Base-by-base conservation (phyloP, 169 alveolate species). In the Eimeria maxima region DNA sequence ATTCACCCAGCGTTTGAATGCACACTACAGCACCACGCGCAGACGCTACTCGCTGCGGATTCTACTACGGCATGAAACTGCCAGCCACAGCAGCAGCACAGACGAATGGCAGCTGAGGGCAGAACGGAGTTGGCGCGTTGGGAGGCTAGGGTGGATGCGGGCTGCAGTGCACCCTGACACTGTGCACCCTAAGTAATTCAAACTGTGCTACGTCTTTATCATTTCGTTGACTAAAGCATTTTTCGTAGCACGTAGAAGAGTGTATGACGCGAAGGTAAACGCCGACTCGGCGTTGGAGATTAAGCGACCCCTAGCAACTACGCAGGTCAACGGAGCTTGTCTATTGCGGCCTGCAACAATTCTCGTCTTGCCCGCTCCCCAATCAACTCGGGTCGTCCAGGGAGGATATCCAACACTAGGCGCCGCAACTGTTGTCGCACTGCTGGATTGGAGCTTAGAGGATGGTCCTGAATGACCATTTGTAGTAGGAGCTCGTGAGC, bases 281-380 rank as follows among this genome's bases (percentile, higher is more conserved):
- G 71, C 69, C 50, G 69, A 50, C 71, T 50, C 74, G 90, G 45
- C n/a, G 71, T 42, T 81, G 53, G 67, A 14, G 50, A 53, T 55
- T 29, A 55, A 27, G 50, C n/a, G 50, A 8, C 27, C 50, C 14
- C 0, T 8, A 81, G 8, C 18, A 50, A 18, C 63, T 50, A 33
- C 71, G 47, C 71, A 60, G 78, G n/a, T 86, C 78, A 86, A 80
- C 93, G 33, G 57, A 86, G 78, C 63, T 60, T 86, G 63, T 57
- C 80, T 60, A 60, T 86, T n/a, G 93, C 93, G 45, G 93, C 93
- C 38, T 86, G 93, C 57, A 86, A 47, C 53, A 86, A 47, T 27
- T 86, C 93, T 29, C 78, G 93, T 42, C 93, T 86, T 38, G 93
- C 93, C 60, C 78, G 76, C 63, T 86, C 80, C 78, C 93, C 93